Conservation (phyloP, 2,329 filamentous ascomycete species). For the Alternaria alternata region DNA sequence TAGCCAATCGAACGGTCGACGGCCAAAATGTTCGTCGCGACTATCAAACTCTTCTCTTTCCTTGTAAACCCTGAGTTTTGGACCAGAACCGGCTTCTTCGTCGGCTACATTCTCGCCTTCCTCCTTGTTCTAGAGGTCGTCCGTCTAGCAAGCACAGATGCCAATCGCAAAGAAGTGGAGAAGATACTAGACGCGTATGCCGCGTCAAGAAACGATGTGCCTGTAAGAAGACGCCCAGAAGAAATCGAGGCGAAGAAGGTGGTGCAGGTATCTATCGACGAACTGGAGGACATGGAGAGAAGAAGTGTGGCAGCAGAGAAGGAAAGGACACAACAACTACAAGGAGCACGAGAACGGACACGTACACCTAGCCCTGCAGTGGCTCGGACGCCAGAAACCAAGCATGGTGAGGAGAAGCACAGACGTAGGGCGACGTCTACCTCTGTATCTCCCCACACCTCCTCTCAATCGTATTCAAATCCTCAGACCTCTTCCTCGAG, state of each 20-base stretch:
- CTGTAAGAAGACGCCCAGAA: slow-evolving; percentile 1
- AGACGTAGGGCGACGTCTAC: slow-evolving; percentile 8
- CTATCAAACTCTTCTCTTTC: slow-evolving; percentile 17
- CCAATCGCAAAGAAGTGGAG: slow-evolving; percentile 34
- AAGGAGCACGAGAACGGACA: neutral
- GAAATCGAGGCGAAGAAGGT: slow-evolving; percentile 3
- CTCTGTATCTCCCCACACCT: neutral
- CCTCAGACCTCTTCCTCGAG: slow-evolving; percentile 7
- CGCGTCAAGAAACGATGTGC: slow-evolving; percentile 9
- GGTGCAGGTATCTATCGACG: slow-evolving; percentile 1
- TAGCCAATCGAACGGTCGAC: neutral
- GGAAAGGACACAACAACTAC: neutral
- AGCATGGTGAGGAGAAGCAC: slow-evolving; percentile 11
- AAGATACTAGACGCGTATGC: slow-evolving; percentile 32
- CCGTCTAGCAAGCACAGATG: slow-evolving; percentile 30
- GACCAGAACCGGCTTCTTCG: slow-evolving; percentile 30
- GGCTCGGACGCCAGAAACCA: slow-evolving; percentile 6
- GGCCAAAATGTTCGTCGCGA: slow-evolving; percentile 1
- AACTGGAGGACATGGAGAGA: slow-evolving; percentile 14
- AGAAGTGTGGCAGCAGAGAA: slow-evolving; percentile 1
- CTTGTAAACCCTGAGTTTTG: slow-evolving; percentile 24
- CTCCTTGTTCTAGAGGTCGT: slow-evolving; percentile 34
- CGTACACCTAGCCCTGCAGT: slow-evolving; percentile 17
- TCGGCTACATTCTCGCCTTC: slow-evolving; percentile 33
- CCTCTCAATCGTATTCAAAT: slow-evolving; percentile 6